Base-by-base conservation (phyloP, 75 land plant species). In the Picea sitchensis region DNA sequence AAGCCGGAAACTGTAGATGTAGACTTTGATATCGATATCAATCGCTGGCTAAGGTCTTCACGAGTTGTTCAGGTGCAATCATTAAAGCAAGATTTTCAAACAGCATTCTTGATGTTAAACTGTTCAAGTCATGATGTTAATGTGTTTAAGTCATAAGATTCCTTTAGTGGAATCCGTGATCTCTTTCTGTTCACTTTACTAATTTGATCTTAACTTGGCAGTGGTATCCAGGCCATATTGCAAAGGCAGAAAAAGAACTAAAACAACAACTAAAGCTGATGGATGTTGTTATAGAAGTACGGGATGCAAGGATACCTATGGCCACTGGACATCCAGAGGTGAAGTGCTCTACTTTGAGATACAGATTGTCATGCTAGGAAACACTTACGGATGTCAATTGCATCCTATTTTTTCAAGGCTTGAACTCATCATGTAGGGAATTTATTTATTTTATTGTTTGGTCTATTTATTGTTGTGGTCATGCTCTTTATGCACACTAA, bases 191-290 rank as follows among this genome's bases (percentile, higher is more conserved):
- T 51, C 56, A 2, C 26, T 71, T 47, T 20, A 41, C 47, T 69
- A 41, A 69, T 47, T 20, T 71, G 47, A 44, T 23, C n/a, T 12
- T 44, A 71, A 3, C 58, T 76, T 83, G 75, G 47, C 87, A 97
- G 92, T 97, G 99, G 99, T 97, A 97, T 81, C 99, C 99, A 36
- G 99, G 99, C 51, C 99, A 97, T 86, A 97, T 97, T 80, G 99
- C 99, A 30, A 95, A 95, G 86, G 97, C 99, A 64, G 99, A 97
- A 80, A 88, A 88, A 71, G 92, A 92, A 73, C 83, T 97, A 7
- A 95, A 97, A 78, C 87, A 93, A 31, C 98, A 95, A 76, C 84
- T 97, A 8, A 92, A 90, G 76, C 69, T 97, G 61, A 91, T 97
- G 88, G 99, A 97, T 89, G 98, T 97, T 80, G 94, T 97, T 14